Conservation (phyloP, 805 yeast genomes). For the Pichia eremophila region DNA sequence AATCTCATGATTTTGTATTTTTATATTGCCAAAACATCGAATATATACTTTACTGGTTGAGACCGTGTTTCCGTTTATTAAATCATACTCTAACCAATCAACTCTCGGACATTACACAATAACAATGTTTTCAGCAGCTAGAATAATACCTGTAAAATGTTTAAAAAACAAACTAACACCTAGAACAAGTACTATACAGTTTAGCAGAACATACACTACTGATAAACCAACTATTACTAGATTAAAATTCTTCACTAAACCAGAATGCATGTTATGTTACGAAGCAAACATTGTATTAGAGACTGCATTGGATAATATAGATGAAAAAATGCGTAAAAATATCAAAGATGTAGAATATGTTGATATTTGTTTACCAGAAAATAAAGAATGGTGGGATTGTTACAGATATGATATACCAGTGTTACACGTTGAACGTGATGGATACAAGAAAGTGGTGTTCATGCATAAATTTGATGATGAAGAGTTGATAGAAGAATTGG, state of each 20-base stretch:
- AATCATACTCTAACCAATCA: too few relatives aligned
- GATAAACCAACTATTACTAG: constrained; percentile 5
- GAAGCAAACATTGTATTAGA: constrained; percentile 48
- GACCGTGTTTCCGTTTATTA: too few relatives aligned
- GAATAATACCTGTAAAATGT: not conserved
- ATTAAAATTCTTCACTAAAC: constrained; percentile 58
- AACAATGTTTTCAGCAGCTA: too few relatives aligned
- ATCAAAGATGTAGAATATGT: constrained; percentile 31
- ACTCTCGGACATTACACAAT: too few relatives aligned
- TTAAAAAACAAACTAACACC: not conserved
- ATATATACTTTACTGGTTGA: too few relatives aligned
- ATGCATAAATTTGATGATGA: constrained; percentile 59
- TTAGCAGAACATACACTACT: not conserved
- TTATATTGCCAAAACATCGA: too few relatives aligned
- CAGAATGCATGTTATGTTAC: constrained; percentile 59
- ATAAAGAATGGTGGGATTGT: constrained; percentile 57
- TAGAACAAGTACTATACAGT: not conserved
- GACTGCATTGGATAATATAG: constrained; percentile 28
- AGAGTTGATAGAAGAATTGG: constrained; percentile 44
- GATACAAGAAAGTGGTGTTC: constrained; percentile 41
- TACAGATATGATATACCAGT: constrained; percentile 77
- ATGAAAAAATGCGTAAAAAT: constrained; percentile 15
- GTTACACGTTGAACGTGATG: constrained; percentile 50
- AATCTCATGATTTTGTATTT: too few relatives aligned
- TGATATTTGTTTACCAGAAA: constrained; percentile 52